Percentiles rank a stretch among this genome's conserved stretches.
These are phyloP conservation scores for Neopestalotiopsis sp. DNA, from an alignment of 2,329 filamentous ascomycete genomes.

Conservation along the genomic window DNA sequence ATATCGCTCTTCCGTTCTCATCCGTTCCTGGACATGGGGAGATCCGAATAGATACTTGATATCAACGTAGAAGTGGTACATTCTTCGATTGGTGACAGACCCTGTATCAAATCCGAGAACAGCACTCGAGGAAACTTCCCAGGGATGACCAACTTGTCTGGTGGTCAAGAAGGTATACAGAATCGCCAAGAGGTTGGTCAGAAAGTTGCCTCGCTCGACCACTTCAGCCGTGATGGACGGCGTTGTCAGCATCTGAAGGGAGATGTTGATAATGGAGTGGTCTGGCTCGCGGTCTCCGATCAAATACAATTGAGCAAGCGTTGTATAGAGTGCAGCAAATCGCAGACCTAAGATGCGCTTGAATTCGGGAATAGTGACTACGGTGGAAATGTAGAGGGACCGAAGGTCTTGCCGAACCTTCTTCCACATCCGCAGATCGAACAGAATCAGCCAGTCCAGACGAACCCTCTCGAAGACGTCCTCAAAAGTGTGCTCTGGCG, in stretches of 20 bases:
- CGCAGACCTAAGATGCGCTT: slow-evolving; percentile 90
- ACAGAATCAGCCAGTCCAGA: slow-evolving; percentile 92
- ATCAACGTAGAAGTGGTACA: slow-evolving; percentile 98
- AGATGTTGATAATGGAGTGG: slow-evolving; percentile 98
- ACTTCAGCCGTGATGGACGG: slow-evolving; percentile 96
- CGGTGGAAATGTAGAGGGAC: slow-evolving; percentile 93
- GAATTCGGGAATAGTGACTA: slow-evolving; percentile 94
- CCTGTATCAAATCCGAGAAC: slow-evolving; percentile 93
- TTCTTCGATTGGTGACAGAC: slow-evolving; percentile 89
- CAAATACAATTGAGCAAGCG: slow-evolving; percentile 89
- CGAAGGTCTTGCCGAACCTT: slow-evolving; percentile 88
- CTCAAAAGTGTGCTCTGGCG: slow-evolving; percentile 74
- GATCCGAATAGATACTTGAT: slow-evolving; percentile 90
- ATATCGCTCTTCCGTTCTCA: slow-evolving; percentile 85
- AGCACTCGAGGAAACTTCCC: slow-evolving; percentile 84
- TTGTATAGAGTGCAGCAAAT: slow-evolving; percentile 95
- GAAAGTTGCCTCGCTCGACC: slow-evolving; percentile 91
- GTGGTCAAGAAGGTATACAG: slow-evolving; percentile 97
- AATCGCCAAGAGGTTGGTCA: slow-evolving; percentile 94
- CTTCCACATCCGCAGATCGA: slow-evolving; percentile 96
- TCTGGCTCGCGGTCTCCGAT: slow-evolving; percentile 96
- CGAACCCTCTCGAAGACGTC: slow-evolving; percentile 89
- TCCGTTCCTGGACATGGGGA: slow-evolving; percentile 82
- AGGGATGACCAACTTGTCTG: slow-evolving; percentile 91
- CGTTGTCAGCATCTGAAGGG: slow-evolving; percentile 93